Evolutionary conservation across 495 filamentous ascomycete genomes (phyloP).

Genomic region (Haplographium delicatum): DNA sequence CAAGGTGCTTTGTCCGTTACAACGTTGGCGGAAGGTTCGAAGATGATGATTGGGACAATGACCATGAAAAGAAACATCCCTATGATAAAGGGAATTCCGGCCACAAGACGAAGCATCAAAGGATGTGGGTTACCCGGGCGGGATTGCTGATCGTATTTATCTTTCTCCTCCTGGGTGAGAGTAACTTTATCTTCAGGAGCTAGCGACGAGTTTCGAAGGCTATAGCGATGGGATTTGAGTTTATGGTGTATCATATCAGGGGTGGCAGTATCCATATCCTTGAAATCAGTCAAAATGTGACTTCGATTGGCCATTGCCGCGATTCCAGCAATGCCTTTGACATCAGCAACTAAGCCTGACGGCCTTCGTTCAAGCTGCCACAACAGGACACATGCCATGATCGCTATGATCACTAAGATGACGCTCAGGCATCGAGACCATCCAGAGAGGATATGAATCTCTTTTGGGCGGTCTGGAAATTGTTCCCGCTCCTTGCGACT

Average conservation of each 20-base stretch:
- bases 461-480: constrained; percentile 32
- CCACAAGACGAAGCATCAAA: constrained; percentile 56
- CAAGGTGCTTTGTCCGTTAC: constrained; percentile 58
- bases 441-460: constrained; percentile 47
- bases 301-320: constrained; percentile 67
- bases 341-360: constrained; percentile 61
- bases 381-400: constrained; percentile 51
- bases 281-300: constrained; percentile 71
- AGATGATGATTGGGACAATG: constrained; percentile 53
- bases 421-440: constrained; percentile 57
- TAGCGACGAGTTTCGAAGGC: constrained; percentile 62
- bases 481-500: constrained; percentile 29
- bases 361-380: constrained; percentile 52
- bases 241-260: constrained; percentile 61
- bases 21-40: constrained; percentile 42
- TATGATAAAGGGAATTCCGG: constrained; percentile 53
- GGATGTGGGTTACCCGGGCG: constrained; percentile 58
- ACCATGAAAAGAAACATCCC: constrained; percentile 43
- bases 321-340: constrained; percentile 68
- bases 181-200: constrained; percentile 39
- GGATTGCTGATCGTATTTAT: constrained; percentile 34
- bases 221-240: constrained; percentile 58
- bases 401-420: constrained; percentile 45
- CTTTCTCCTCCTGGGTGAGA: constrained; percentile 27
- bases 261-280: constrained; percentile 60